Evolutionary conservation across 768 basidiomycete species (phyloP), one percentile per base, ranked within the genome.

Genomic region (Rhizopogon salebrosus): DNA sequence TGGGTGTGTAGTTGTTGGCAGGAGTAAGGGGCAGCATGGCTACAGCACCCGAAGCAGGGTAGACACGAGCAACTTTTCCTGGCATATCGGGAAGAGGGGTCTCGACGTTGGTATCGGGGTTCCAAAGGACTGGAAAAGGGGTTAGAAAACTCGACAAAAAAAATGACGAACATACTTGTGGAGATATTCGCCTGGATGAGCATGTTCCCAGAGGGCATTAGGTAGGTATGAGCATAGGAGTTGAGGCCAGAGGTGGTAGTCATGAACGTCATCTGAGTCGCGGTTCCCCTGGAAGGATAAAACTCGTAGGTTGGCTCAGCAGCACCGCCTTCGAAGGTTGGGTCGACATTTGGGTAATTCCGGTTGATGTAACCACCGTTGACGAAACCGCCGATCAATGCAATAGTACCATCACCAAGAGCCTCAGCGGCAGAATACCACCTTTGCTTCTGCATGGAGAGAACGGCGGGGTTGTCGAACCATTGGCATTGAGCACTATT

Each of bases 11-110:
- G 64, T 90, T 87, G 72, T 95, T 97, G 23, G 77, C 86, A 4
- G 89, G 87, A 1, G 90, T 95, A 16, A 98, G 77, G 6, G 95
- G 95, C 0, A 98, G 78, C 87, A 98, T 92, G 37, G 88, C 88
- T 2, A 79, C 80, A 0, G 87, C 95, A 29, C 90, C 92, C 8
- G 92, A 92, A 0, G 88, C 95, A 8, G 93, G 93, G 63, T 95
- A 95, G 4, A 92, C 88, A 27, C 92, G 86, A 20, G 80, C 82
- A 41, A 95, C 83, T 40, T 75, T 71, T 27, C 75, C 73, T 1
- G 89, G 89, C 87, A 89, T 90, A 56, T 79, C 69, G 2, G 89
- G 89, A 10, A 91, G 76, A 3, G 73, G 71, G 0, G 76, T 83
- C 64, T 89, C 87, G 4, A 65, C 49, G 62, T 89, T 88, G 27